Percentiles rank a stretch among this genome's conserved stretches.
These are phyloP conservation scores for Stemphylium lycopersici DNA, from an alignment of 2,329 filamentous ascomycete genomes.

Conservation along the genomic window DNA sequence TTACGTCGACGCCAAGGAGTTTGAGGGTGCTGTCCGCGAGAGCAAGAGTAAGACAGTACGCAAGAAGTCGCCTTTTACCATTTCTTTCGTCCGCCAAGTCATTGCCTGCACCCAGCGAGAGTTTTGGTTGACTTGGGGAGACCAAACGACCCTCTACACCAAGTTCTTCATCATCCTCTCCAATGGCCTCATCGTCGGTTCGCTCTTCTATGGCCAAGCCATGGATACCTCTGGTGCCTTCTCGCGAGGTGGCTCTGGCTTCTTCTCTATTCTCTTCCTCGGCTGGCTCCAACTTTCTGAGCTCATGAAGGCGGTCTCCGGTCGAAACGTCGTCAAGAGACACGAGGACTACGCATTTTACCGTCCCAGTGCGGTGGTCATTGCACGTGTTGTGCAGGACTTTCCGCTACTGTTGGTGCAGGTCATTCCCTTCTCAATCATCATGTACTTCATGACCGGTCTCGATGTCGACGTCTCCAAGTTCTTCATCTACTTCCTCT, in stretches of 20 bases:
- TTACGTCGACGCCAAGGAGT: constrained; percentile 66
- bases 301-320: constrained; percentile 76
- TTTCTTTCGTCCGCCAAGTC: constrained; percentile 75
- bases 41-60: constrained; percentile 69
- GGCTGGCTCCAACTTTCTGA: constrained; percentile 77
- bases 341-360: constrained; percentile 74
- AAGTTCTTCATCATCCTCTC: constrained; percentile 80
- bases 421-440: constrained; percentile 63
- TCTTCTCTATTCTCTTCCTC: constrained; percentile 71
- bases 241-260: constrained; percentile 65
- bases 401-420: constrained; percentile 65
- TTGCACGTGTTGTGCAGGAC: constrained; percentile 68
- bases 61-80: constrained; percentile 76
- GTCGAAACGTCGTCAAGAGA: constrained; percentile 71
- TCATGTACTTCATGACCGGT: constrained; percentile 70
- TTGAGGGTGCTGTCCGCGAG: constrained; percentile 69
- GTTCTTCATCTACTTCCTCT: constrained; percentile 70
- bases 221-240: constrained; percentile 67
- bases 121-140: constrained; percentile 78
- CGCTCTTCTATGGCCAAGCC: constrained; percentile 74
- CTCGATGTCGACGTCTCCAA: constrained; percentile 65
- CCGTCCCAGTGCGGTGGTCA: constrained; percentile 68
- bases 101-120: constrained; percentile 72
- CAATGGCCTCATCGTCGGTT: constrained; percentile 76
- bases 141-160: constrained; percentile 72